Percentiles rank a stretch among this genome's conserved stretches.
These are phyloP conservation scores for Fraxinus excelsior DNA, from an alignment of 257 asterid species.

Conservation along the genomic window DNA sequence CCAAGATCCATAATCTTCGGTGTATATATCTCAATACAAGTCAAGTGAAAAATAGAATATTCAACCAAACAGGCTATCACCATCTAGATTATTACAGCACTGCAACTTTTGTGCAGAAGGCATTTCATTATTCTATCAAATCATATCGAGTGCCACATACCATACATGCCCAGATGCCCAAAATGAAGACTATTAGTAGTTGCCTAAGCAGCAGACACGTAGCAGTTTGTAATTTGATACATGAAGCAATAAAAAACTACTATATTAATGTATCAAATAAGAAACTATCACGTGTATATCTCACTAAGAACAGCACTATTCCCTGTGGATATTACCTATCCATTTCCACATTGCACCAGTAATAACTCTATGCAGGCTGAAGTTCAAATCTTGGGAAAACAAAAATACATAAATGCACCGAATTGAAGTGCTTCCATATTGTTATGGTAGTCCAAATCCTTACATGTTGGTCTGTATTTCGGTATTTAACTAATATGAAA, in stretches of 20 bases:
- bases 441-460: background rate
- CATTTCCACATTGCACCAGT: background rate
- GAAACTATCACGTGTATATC: too few relatives aligned
- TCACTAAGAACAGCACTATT: background rate
- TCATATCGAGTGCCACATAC: background rate
- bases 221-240: too few relatives aligned
- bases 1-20: background rate
- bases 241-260: too few relatives aligned
- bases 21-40: background rate
- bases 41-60: too few relatives aligned
- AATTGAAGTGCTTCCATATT: conserved; percentile 28
- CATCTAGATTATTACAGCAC: background rate
- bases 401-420: background rate
- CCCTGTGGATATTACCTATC: background rate
- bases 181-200: too few relatives aligned
- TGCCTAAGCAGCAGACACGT: too few relatives aligned
- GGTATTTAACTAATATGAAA: too few relatives aligned
- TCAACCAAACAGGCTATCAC: background rate
- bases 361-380: background rate
- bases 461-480: too few relatives aligned
- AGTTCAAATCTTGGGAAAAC: background rate
- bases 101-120: background rate
- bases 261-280: too few relatives aligned
- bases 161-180: background rate
- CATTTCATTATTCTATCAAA: background rate